Base-by-base conservation (phyloP, 2,329 filamentous ascomycete species). In the Clonostachys solani region DNA sequence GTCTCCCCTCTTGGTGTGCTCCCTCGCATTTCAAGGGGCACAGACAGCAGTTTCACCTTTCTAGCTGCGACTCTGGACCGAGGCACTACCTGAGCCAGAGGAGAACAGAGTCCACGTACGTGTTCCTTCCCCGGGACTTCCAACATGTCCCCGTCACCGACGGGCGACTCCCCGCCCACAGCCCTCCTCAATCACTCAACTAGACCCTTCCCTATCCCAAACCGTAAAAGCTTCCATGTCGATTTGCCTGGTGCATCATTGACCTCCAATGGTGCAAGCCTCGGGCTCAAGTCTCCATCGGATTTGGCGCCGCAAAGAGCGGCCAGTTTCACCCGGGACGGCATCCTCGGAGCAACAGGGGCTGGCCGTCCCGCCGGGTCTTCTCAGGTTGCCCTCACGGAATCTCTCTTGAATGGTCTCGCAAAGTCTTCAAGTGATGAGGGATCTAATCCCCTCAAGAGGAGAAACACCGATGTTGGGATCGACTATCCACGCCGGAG, bases 401-500 rank as follows among this genome's bases (percentile, higher is more conserved):
- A 29, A 9, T 29, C 23, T 29, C 23, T 29, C 23, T 29, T 29
- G 23, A 77, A 29, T 29, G 23, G 23, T 9, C 23, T 29, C 23
- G 9, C 23, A 29, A 29, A 74, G 56, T 60, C 59, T 41, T 61
- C 61, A 17, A 63, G 57, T 57, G 76, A 82, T 53, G 78, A 83
- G 56, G 73, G 74, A 47, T 69, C 74, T 23, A 80, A 80, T 52
- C 79, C 80, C 37, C 65, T 83, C 33, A 84, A 84, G 65, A 73
- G 81, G 56, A 75, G 81, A 54, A 83, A 80, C 56, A 81, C 79
- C 12, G 81, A 84, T 56, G 75, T 72, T 35, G 77, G 75, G 16
- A 69, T 83, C 43, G 81, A 85, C 60, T 86, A 85, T 59, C 82
- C 82, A 15, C 73, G 82, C 53, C 71, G 82, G 54, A 73, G 82